Evolutionary conservation across 1,139 yeast genomes (phyloP).

Genomic region (Zhuliangozyma parablackwelliae): DNA sequence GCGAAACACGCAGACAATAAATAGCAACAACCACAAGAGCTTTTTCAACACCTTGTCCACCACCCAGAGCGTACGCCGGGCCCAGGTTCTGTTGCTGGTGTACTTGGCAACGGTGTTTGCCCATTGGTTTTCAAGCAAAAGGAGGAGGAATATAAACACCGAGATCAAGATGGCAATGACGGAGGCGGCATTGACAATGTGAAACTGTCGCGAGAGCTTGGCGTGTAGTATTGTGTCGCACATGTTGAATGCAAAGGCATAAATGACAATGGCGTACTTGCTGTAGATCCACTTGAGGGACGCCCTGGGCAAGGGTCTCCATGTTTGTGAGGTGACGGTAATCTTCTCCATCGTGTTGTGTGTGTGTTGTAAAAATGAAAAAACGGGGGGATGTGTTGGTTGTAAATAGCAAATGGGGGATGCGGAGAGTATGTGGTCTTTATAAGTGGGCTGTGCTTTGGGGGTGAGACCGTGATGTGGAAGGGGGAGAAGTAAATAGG

Average conservation of each 20-base stretch:
- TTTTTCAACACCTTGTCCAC: slow-evolving; percentile 6
- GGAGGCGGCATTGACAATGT: slow-evolving; percentile 2
- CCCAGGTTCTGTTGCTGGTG: background rate
- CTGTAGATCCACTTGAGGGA: slow-evolving; percentile 4
- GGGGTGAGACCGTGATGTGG: too few species aligned
- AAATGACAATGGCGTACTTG: slow-evolving; percentile 7
- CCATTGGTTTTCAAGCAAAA: too few species aligned
- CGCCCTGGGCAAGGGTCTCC: too few species aligned
- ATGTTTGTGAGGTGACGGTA: too few species aligned
- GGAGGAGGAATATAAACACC: slow-evolving; percentile 3
- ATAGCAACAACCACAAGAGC: slow-evolving; percentile 9
- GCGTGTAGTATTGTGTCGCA: slow-evolving; percentile 6
- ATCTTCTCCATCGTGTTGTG: too few species aligned
- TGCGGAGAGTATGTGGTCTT: too few species aligned
- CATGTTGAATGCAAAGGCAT: slow-evolving; percentile 8
- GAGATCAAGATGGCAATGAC: slow-evolving; percentile 2
- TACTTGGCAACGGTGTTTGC: too few species aligned
- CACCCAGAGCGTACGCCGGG: slow-evolving; percentile 1
- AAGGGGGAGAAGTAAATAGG: too few species aligned
- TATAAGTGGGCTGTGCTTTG: too few species aligned
- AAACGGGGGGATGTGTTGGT: too few species aligned
- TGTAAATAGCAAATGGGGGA: too few species aligned
- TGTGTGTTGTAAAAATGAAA: too few species aligned
- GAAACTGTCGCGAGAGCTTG: slow-evolving; percentile 3
- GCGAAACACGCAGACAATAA: slow-evolving; percentile 8